phyloP scores from a whole-genome alignment of 2,329 filamentous ascomycete genomes.

The Incumbomyces delicatus region DNA sequence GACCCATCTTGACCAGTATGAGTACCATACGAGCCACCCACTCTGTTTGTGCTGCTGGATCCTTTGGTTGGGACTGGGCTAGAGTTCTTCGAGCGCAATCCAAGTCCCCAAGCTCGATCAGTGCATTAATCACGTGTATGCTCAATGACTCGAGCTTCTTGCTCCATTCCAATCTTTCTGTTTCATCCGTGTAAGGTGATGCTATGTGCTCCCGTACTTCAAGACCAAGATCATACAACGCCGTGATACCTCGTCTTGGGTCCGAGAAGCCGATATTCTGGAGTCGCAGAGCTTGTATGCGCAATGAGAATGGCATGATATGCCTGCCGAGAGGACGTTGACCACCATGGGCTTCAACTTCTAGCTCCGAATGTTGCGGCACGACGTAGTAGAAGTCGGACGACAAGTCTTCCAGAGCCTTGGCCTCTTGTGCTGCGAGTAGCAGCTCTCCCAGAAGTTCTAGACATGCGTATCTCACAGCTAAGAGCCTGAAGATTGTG shows the following conservation, averaged over 20 bases:
- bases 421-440: constrained; percentile 57
- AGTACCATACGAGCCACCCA: constrained; percentile 44
- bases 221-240: constrained; percentile 76
- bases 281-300: constrained; percentile 71
- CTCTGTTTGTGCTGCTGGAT: constrained; percentile 18
- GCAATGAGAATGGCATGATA: constrained; percentile 77
- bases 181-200: constrained; percentile 41
- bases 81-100: constrained; percentile 70
- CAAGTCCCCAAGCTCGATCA: constrained; percentile 66
- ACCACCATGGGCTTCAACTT: constrained; percentile 43
- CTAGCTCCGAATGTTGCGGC: constrained; percentile 13
- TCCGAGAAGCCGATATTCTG: constrained; percentile 83
- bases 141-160: constrained; percentile 65
- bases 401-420: constrained; percentile 51
- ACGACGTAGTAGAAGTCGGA: constrained; percentile 43
- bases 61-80: constrained; percentile 40
- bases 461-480: constrained; percentile 71
- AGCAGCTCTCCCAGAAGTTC: constrained; percentile 64
- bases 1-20: constrained; percentile 69
- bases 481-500: constrained; percentile 66
- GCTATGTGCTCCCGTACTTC: constrained; percentile 59
- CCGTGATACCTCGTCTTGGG: constrained; percentile 72
- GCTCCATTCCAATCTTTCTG: constrained; percentile 59
- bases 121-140: constrained; percentile 46
- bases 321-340: constrained; percentile 57